These are phyloP conservation scores for Cryptococcus neoformans DNA, from an alignment of 1,284 basidiomycete species.

Conservation along the genomic window DNA sequence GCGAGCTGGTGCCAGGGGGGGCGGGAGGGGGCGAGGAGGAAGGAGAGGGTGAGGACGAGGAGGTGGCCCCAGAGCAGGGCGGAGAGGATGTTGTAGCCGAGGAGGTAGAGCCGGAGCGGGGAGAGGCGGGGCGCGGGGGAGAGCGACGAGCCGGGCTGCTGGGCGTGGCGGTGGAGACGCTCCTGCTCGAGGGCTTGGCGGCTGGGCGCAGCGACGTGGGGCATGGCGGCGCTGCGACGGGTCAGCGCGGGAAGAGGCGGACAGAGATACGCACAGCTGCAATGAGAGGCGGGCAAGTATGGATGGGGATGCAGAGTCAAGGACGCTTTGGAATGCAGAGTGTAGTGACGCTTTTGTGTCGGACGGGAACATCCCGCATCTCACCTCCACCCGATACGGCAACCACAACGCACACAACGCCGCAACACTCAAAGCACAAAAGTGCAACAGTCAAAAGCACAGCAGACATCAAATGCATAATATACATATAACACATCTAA, in stretches of 20 bases:
- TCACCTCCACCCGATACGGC: too few relatives aligned
- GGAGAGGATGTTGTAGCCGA: constrained; percentile 73
- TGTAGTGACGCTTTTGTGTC: too few relatives aligned
- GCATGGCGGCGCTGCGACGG: too few relatives aligned
- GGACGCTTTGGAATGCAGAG: too few relatives aligned
- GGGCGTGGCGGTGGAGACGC: constrained; percentile 12
- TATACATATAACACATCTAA: background rate
- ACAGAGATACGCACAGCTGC: too few relatives aligned
- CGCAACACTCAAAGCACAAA: background rate
- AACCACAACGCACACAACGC: too few relatives aligned
- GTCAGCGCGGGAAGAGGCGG: too few relatives aligned
- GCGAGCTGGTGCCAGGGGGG: constrained; percentile 2
- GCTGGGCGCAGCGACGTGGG: background rate
- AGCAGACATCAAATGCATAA: background rate
- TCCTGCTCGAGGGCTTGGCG: constrained; percentile 17
- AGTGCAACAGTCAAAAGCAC: background rate
- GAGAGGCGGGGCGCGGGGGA: constrained; percentile 10
- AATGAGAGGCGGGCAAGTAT: too few relatives aligned
- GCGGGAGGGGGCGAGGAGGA: constrained; percentile 28
- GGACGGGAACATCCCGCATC: too few relatives aligned
- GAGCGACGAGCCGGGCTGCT: constrained; percentile 10
- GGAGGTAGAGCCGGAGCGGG: constrained; percentile 58
- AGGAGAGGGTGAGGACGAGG: constrained; percentile 53
- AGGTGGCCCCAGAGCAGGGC: constrained; percentile 70
- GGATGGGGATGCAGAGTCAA: too few relatives aligned